Conservation (phyloP, 2,329 filamentous ascomycete species). For the Neoarthrinium moseri region DNA sequence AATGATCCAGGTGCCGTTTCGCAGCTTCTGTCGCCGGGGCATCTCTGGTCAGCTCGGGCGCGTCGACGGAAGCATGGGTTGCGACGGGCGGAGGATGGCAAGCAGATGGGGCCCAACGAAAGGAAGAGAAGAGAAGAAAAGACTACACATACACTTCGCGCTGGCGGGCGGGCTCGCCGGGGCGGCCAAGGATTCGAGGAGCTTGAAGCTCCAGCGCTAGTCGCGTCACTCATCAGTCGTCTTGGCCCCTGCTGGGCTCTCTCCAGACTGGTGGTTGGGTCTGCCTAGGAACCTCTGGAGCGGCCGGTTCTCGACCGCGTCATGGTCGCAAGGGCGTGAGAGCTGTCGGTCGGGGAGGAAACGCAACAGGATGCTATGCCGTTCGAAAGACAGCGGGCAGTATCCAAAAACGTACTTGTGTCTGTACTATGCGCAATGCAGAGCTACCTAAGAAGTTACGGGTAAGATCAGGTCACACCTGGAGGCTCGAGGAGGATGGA, state of each 20-base stretch:
- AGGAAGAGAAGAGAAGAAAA: background rate
- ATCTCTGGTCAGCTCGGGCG: constrained; percentile 39
- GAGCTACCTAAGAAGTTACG: no score
- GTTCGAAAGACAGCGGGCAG: no score
- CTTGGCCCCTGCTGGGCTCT: constrained; percentile 1
- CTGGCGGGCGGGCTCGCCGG: constrained; percentile 10
- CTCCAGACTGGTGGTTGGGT: background rate
- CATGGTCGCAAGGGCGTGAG: no score
- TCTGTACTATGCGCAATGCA: no score
- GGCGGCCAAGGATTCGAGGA: constrained; percentile 6
- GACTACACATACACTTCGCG: constrained; percentile 10
- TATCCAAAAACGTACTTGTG: no score
- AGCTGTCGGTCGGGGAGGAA: no score
- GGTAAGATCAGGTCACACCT: no score
- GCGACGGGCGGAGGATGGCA: no score
- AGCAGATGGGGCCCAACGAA: constrained; percentile 3
- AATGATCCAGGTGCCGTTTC: constrained; percentile 83
- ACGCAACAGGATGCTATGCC: no score
- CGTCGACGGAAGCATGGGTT: constrained; percentile 7
- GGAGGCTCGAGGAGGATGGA: no score
- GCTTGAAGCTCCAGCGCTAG: constrained; percentile 11
- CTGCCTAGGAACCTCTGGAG: constrained; percentile 1
- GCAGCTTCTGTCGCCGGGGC: constrained; percentile 65
- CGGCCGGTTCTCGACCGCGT: no score
- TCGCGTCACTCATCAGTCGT: constrained; percentile 6